Evolutionary conservation across 257 asterid species (phyloP).

Genomic region (Verbena officinalis): DNA sequence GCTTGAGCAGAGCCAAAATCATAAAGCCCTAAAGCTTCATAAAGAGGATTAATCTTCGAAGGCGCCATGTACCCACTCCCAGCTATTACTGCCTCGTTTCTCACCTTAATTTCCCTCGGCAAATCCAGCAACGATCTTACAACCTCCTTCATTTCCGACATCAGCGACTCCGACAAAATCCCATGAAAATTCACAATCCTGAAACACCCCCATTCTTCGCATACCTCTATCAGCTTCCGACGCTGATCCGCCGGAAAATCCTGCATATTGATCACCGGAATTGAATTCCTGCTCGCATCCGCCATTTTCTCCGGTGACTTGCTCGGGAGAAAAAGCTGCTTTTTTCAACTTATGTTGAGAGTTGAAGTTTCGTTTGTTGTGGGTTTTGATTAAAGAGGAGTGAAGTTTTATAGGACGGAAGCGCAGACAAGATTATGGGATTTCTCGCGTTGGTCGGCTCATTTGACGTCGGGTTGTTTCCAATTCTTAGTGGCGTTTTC

Average conservation of each 20-base stretch:
- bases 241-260: constrained; percentile 40
- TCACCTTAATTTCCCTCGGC: constrained; percentile 47
- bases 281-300: background rate
- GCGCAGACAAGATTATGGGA: constrained; percentile 12
- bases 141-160: constrained; percentile 50
- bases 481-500: too few relatives aligned
- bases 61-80: constrained; percentile 76
- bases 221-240: constrained; percentile 42
- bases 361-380: too few relatives aligned
- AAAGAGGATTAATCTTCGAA: constrained; percentile 51
- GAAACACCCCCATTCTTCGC: constrained; percentile 69
- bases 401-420: background rate
- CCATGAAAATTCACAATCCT: constrained; percentile 43
- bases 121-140: constrained; percentile 43
- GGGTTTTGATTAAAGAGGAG: too few relatives aligned
- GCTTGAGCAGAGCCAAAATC: constrained; percentile 49
- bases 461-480: background rate
- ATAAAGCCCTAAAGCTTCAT: constrained; percentile 69
- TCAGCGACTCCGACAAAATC: constrained; percentile 33
- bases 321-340: background rate
- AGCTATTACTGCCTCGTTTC: constrained; percentile 47
- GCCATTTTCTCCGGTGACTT: background rate
- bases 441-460: constrained; percentile 13
- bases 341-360: background rate
- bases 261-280: constrained; percentile 47